Evolutionary conservation across 768 basidiomycete genomes (phyloP), one percentile per base, ranked within the genome.

Genomic region (Tylopilus felleus): DNA sequence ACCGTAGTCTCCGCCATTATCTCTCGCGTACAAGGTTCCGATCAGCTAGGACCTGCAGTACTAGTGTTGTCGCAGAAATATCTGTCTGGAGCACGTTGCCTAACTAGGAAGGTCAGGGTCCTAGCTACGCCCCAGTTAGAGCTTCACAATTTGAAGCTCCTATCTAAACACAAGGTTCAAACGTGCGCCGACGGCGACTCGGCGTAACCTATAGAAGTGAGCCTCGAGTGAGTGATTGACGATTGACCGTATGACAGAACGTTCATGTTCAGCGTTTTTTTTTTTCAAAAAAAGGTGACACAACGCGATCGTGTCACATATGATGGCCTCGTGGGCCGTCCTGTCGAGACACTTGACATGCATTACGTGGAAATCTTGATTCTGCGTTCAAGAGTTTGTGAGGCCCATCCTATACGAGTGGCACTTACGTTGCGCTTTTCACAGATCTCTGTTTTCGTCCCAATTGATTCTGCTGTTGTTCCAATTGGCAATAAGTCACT

Each of bases 351-450:
- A 19, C n/a, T 1, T 9, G 36, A 19, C 29, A 3, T 23, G 23
- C 41, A 53, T 61, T 57, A 65, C 56, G 57, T 64, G 51, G 28
- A 47, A 53, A 47, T 52, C 47, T 51, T 47, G 48, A 53, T 49
- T 39, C 36, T 49, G 42, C n/a, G 31, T 53, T 43, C 36, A 41
- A 49, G 33, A 43, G 27, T 39, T 12, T 35, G 49, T 49, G 43
- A 4, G 2, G 19, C 17, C 10, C 40, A 33, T 22, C n/a, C 52
- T 12, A 39, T 33, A 23, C 12, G 17, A 35, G 17, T 44, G 29
- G 23, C 45, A 14, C 43, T 55, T 55, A 54, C 53, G 47, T 55
- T 42, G 51, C 8, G 3, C 33, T 35, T 43, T 25, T 38, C 43
- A 23, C 39, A 50, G 52, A 35, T 49, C 29, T 46, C 31, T 19